Evolutionary conservation across 2,329 filamentous ascomycete genomes (phyloP).

Genomic region (Pseudopithomyces chartarum): DNA sequence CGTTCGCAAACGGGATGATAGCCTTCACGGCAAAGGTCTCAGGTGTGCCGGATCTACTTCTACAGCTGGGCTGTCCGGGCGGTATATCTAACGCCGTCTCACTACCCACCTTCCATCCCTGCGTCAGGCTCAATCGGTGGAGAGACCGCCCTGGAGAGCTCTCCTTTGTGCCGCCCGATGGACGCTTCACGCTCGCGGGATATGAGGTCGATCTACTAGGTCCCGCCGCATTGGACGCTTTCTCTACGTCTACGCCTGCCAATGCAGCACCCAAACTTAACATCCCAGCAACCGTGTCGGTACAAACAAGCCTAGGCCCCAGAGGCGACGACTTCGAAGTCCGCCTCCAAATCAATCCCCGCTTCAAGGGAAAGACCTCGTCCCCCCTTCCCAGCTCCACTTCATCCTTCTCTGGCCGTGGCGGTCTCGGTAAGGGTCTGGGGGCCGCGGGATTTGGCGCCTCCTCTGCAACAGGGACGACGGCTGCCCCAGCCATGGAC

Average conservation of each 20-base stretch:
- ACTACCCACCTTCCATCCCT: conserved; percentile 93
- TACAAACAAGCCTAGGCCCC: conserved; percentile 78
- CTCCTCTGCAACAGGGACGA: conserved; percentile 33
- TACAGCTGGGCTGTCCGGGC: conserved; percentile 75
- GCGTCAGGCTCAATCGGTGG: conserved; percentile 89
- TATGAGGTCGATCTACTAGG: conserved; percentile 94
- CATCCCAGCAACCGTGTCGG: conserved; percentile 79
- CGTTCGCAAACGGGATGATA: conserved; percentile 88
- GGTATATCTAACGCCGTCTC: conserved; percentile 78
- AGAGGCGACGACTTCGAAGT: conserved; percentile 88
- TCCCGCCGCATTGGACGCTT: conserved; percentile 56
- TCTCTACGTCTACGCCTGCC: conserved; percentile 28
- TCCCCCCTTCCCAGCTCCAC: conserved; percentile 45
- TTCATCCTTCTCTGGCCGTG: conserved; percentile 17
- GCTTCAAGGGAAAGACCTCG: conserved; percentile 47
- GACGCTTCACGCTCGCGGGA: conserved; percentile 87
- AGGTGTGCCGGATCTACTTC: conserved; percentile 85
- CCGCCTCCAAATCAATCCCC: conserved; percentile 69
- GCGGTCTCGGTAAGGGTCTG: conserved; percentile 20
- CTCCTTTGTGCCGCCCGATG: conserved; percentile 96
- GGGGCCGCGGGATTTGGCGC: conserved; percentile 39
- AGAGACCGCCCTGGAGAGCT: conserved; percentile 85
- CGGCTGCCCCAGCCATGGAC: conserved; percentile 61
- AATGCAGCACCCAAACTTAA: conserved; percentile 63
- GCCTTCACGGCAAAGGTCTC: conserved; percentile 96